A percentile compares a stretch with the other conserved stretches of the same genome.
Evolutionary conservation across 352 stramenopile species (phyloP).

Genomic region (Phytophthora chlamydospora): DNA sequence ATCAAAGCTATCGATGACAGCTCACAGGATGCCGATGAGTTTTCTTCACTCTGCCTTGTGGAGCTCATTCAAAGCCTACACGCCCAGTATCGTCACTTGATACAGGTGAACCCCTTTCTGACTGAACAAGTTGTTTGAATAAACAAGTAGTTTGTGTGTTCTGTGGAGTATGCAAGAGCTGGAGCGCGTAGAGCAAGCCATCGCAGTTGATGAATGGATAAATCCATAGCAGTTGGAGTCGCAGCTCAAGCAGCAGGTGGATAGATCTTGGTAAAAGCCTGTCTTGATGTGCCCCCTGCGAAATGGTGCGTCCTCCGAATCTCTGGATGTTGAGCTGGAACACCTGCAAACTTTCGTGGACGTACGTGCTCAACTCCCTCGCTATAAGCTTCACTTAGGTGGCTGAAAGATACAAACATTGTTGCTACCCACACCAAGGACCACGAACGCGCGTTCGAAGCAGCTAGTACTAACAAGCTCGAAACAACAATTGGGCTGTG

Average conservation of each 20-base stretch:
- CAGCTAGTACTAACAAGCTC: constrained; percentile 13
- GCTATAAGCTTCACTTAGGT: constrained; percentile 35
- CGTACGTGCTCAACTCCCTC: constrained; percentile 53
- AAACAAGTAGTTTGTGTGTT: constrained; percentile 3
- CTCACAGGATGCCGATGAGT: constrained; percentile 2
- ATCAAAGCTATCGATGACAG: not conserved
- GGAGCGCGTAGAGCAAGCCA: constrained; percentile 40
- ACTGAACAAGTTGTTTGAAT: no score
- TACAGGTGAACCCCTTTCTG: not conserved
- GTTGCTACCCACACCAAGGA: constrained; percentile 12
- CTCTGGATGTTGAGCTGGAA: constrained; percentile 48
- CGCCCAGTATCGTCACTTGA: constrained; percentile 11
- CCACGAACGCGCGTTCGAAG: constrained; percentile 31
- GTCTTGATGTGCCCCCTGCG: constrained; percentile 47
- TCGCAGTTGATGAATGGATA: constrained; percentile 29
- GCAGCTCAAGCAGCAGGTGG: constrained; percentile 26
- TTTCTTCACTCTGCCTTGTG: constrained; percentile 37
- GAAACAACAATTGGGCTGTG: constrained; percentile 32
- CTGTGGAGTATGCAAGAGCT: constrained; percentile 42
- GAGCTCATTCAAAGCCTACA: constrained; percentile 27
- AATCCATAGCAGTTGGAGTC: constrained; percentile 38
- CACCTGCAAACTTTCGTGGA: constrained; percentile 53
- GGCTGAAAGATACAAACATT: constrained; percentile 21
- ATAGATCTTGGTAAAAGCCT: no score
- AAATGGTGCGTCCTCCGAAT: constrained; percentile 38